These are phyloP conservation scores for Aspergillus intermedius DNA, from an alignment of 2,329 filamentous ascomycete genomes.

Conservation along the genomic window DNA sequence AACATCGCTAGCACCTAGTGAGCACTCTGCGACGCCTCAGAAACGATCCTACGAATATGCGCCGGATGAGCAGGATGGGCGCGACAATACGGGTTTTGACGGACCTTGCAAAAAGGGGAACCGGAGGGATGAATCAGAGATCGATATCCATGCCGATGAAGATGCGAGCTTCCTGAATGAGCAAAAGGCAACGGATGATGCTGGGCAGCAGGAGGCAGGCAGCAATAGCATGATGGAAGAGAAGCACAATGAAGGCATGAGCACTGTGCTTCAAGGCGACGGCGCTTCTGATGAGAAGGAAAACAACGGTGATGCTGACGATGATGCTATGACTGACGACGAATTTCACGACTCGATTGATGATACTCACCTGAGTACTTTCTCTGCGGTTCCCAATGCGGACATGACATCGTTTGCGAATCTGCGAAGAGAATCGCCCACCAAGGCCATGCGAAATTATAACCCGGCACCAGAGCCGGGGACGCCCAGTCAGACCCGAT, in stretches of 20 bases:
- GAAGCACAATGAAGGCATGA: conserved; percentile 37
- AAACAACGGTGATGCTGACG: conserved; percentile 13
- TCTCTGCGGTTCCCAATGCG: conserved; percentile 70
- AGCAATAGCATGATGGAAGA: conserved; percentile 32
- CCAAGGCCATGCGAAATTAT: conserved; percentile 41
- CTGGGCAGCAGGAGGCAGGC: conserved; percentile 17
- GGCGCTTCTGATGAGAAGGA: conserved; percentile 17
- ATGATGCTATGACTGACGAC: conserved; percentile 25
- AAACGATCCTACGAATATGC: conserved; percentile 18
- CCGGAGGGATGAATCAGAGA: conserved; percentile 14
- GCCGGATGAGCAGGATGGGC: conserved; percentile 9
- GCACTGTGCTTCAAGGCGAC: conserved; percentile 30
- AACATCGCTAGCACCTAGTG: conserved; percentile 5
- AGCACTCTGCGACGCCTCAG: conserved; percentile 13
- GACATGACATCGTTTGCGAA: conserved; percentile 79
- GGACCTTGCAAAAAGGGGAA: conserved; percentile 24
- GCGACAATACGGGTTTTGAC: conserved; percentile 6
- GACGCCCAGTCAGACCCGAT: conserved; percentile 47
- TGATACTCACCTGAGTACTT: conserved; percentile 63
- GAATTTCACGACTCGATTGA: conserved; percentile 32
- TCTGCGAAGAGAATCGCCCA: conserved; percentile 57
- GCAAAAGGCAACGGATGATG: conserved; percentile 7
- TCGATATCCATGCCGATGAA: conserved; percentile 24
- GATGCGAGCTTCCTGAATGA: conserved; percentile 18
- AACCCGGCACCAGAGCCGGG: conserved; percentile 14